phyloP scores from a whole-genome alignment of 306 rosid species.

The Vigna hirtella region DNA sequence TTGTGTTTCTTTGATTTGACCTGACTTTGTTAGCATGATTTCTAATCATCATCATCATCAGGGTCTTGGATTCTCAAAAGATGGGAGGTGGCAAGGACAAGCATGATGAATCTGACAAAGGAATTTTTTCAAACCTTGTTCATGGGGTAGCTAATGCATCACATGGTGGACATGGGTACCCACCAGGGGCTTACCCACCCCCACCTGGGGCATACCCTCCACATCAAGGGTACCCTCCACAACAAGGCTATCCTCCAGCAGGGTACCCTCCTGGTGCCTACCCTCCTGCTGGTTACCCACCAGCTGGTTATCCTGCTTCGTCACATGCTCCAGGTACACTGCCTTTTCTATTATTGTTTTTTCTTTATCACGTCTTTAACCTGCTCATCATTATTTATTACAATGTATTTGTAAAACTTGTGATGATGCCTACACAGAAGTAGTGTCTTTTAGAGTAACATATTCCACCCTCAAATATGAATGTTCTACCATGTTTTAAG shows the following conservation, averaged over 20 bases:
- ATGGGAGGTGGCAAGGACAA: constrained; percentile 90
- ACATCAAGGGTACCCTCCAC: constrained; percentile 46
- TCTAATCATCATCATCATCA: constrained; percentile 26
- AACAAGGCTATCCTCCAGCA: constrained; percentile 43
- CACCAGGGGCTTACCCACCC: constrained; percentile 50
- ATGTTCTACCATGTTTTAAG: neutral
- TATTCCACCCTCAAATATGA: neutral
- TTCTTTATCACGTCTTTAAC: neutral
- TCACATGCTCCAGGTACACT: constrained; percentile 58
- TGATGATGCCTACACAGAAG: constrained; percentile 1
- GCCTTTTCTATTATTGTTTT: constrained; percentile 23
- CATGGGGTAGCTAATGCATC: constrained; percentile 61
- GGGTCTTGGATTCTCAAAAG: constrained; percentile 44
- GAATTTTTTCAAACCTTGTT: constrained; percentile 66
- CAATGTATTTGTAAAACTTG: constrained; percentile 17
- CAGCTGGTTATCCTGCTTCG: constrained; percentile 71
- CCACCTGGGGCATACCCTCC: constrained; percentile 45
- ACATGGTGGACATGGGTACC: constrained; percentile 65
- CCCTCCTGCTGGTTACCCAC: constrained; percentile 66
- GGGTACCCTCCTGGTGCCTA: constrained; percentile 24
- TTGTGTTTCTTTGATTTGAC: neutral
- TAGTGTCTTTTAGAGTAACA: neutral
- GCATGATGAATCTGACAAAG: constrained; percentile 78
- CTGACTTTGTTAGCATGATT: neutral
- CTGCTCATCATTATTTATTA: neutral